These are phyloP conservation scores for Stellera chamaejasme DNA, from an alignment of 345 rosid genomes.

Conservation along the genomic window DNA sequence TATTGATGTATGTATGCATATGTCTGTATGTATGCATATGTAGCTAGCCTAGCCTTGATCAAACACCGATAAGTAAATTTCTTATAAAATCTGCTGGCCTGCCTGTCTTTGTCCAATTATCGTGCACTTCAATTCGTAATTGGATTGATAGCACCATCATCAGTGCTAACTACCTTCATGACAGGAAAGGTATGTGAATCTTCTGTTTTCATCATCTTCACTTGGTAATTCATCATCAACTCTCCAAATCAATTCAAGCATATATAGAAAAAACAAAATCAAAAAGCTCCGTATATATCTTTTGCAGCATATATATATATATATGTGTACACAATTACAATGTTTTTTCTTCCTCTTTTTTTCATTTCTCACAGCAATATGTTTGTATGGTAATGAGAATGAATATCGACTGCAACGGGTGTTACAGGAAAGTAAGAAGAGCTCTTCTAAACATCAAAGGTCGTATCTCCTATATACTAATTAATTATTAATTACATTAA, in stretches of 20 bases:
- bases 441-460: constrained; percentile 36
- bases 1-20: too few relatives aligned
- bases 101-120: constrained; percentile 1
- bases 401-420: constrained; percentile 44
- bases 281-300: too few relatives aligned
- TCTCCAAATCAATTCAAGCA: not conserved
- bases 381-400: constrained; percentile 44
- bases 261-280: too few relatives aligned
- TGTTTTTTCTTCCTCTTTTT: not conserved
- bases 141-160: constrained; percentile 4
- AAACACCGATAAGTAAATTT: not conserved
- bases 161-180: constrained; percentile 11
- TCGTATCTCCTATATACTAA: not conserved
- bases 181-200: constrained; percentile 19
- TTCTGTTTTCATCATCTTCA: not conserved
- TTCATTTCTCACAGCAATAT: constrained; percentile 15
- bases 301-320: too few relatives aligned
- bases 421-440: constrained; percentile 38
- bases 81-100: constrained; percentile 7
- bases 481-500: too few relatives aligned
- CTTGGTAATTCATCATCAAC: not conserved
- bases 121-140: not conserved
- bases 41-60: not conserved
- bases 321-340: too few relatives aligned
- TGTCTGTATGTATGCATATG: too few relatives aligned